Base-by-base conservation (phyloP, 2,329 filamentous ascomycete species). In the Didymella arachidicola region DNA sequence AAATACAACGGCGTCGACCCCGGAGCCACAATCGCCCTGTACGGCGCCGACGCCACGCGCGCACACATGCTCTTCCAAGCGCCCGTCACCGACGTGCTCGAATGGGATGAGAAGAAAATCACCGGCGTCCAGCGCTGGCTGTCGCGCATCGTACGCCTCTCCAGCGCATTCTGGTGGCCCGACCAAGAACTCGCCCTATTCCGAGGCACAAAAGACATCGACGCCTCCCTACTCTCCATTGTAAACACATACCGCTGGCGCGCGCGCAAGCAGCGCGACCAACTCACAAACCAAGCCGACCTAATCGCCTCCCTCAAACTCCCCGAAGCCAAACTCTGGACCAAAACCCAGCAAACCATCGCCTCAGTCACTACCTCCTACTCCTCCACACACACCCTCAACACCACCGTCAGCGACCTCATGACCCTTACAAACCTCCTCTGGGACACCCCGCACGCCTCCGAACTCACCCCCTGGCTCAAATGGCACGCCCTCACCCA, bases 1-100 rank as follows among this genome's bases (percentile, higher is more conserved):
- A 97, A 97, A 77, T 84, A 95, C 79, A 97, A 97, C 71, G 93
- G 93, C 26, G 91, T 96, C 7, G 92, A 96, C 71, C 93, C 93
- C 0, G 87, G 86, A 0, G 81, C 80, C 0, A 90, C 89, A 63
- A 91, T 95, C 57, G 79, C 82, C 7, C 87, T 86, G 65, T 89
- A 95, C 67, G 93, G 93, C 22, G 91, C 92, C 1, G 93, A 97
- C 74, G 88, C 91, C 6, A 93, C 91, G 2, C 83, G 93, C 55
- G 92, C 92, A 4, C 93, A 97, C 73, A 91, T 97, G 72, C 83
- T 97, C 7, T 96, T 97, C 80, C 90, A 93, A 68, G 93, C 93
- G 0, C 92, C 93, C 0, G 90, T 96, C 14, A 87, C 83, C 41
- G 92, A 96, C 56, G 86, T 95, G 1, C 83, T 97, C 1, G 91